Evolutionary conservation across 768 basidiomycete genomes (phyloP), one percentile per base, ranked within the genome.

Genomic region (Amanita polypyramis): DNA sequence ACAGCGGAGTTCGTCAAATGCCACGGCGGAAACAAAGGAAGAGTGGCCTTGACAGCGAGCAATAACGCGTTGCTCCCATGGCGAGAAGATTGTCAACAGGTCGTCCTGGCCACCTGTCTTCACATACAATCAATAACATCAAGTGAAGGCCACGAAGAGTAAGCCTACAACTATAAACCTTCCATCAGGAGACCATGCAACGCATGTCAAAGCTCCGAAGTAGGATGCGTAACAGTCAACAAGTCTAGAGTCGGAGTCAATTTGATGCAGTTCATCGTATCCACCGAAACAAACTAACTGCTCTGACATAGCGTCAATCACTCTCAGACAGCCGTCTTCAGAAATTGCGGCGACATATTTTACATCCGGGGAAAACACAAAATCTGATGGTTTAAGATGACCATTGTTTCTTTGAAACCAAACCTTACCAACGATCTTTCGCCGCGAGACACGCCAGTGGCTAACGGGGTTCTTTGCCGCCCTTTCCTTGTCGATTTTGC

Each of bases 51-150:
- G 93, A 66, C 96, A 98, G 47, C 94, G 77, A 4, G 96, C 96
- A 8, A 99, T 80, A 5, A 98, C 81, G 2, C 94, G 80, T 60
- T 91, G 85, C 61, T 98, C 96, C 77, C 84, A 86, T 0, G 93
- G 92, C 0, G 94, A 93, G 62, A 91, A 90, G 51, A 99, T 87
- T 3, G 94, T 95, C 47, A 96, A 67, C 8, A 98, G 74, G 59
- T 99, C 96, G 58, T 99, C 96, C 70, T 99, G 94, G 0, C 96
- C 96, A 10, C 94, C 96, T 1, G 91, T 90, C 88, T 93, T 55
- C 15, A 50, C 19, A 38, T 40, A 20, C 43, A 33, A 43, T 54
- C 5, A 52, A 47, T 49, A 38, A 38, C 10, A 41, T 9, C 41
- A 35, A 14, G 43, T 2, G 43, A 17, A 12, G 36, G 19, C 11